These are phyloP conservation scores for Xylariaceae sp. DNA, from an alignment of 2,329 filamentous ascomycete genomes.

Conservation along the genomic window DNA sequence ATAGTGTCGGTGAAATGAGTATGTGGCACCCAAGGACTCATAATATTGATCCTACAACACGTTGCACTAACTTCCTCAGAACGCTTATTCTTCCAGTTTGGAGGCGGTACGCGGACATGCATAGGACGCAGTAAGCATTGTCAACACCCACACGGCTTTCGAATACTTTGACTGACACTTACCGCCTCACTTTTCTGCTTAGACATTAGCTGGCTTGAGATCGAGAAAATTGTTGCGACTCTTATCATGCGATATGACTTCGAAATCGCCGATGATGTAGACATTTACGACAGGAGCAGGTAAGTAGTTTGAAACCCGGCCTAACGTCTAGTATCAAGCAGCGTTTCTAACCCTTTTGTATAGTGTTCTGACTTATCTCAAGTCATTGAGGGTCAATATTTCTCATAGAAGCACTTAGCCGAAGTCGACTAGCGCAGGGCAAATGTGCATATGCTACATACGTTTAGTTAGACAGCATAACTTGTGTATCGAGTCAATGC, in stretches of 20 bases:
- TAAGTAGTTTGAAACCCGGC: neutral
- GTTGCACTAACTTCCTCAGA: neutral
- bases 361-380: too few species aligned
- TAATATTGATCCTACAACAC: neutral
- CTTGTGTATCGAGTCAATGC: too few species aligned
- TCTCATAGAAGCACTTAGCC: too few species aligned
- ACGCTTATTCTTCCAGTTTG: slow-evolving; percentile 16
- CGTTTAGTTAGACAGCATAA: too few species aligned
- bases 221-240: slow-evolving; percentile 12
- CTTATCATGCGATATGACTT: slow-evolving; percentile 17
- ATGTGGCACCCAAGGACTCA: neutral
- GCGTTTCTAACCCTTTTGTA: too few species aligned
- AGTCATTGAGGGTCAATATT: too few species aligned
- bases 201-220: slow-evolving; percentile 19
- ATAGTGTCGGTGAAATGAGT: slow-evolving; percentile 7
- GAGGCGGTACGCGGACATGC: slow-evolving; percentile 16
- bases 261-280: slow-evolving; percentile 6
- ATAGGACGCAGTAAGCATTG: slow-evolving; percentile 14
- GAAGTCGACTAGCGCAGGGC: too few species aligned
- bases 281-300: slow-evolving; percentile 8
- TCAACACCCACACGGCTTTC: neutral
- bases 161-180: neutral
- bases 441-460: too few species aligned
- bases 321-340: neutral
- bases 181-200: neutral